phyloP scores from a whole-genome alignment of 1,284 basidiomycete genomes.

The Chondrostereum purpureum region DNA sequence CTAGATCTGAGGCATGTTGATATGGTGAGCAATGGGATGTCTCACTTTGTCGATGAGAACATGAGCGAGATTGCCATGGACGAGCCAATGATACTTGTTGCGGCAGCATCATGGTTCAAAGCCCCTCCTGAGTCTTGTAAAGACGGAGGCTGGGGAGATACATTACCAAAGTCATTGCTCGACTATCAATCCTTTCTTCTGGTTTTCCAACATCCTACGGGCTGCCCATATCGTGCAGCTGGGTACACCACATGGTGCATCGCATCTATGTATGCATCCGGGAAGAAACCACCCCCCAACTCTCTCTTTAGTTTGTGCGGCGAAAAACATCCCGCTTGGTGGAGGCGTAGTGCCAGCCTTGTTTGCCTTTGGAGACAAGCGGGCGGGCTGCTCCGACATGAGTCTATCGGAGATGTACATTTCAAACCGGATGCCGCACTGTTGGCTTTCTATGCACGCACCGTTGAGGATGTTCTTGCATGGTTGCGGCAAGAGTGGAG shows the following conservation, averaged over 20 bases:
- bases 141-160: neutral
- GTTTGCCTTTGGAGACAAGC: neutral
- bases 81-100: slow-evolving; percentile 8
- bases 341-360: neutral
- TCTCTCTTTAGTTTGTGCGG: neutral
- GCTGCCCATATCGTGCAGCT: neutral
- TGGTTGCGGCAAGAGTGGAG: neutral
- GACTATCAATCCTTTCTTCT: neutral
- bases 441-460: neutral
- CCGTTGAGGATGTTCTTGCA: neutral
- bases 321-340: neutral
- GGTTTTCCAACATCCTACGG: neutral
- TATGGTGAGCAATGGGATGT: slow-evolving; percentile 4
- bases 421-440: neutral
- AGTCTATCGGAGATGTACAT: neutral
- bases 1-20: neutral
- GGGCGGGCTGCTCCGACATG: neutral
- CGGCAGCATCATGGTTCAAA: slow-evolving; percentile 7
- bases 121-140: neutral
- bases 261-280: neutral
- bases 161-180: neutral
- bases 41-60: slow-evolving; percentile 3
- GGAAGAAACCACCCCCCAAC: neutral
- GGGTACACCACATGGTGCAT: neutral
- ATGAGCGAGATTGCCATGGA: slow-evolving; percentile 9